Conservation (phyloP, 345 rosid genomes). For the Gossypium ekmanianum region DNA sequence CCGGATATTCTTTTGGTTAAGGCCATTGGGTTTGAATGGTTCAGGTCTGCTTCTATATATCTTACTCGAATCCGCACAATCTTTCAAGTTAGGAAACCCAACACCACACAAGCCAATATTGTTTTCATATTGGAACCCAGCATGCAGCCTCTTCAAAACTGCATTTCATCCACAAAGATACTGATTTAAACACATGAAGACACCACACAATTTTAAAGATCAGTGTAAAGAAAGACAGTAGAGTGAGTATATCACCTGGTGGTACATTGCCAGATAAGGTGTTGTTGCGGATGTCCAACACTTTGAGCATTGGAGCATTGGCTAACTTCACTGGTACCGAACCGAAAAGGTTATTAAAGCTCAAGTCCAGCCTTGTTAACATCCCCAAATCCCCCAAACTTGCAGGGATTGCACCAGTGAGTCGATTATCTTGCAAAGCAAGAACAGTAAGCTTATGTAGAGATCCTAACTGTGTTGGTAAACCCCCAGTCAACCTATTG, state of each 20-base stretch:
- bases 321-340: slow-evolving; percentile 72
- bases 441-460: slow-evolving; percentile 63
- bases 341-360: slow-evolving; percentile 82
- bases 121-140: slow-evolving; percentile 69
- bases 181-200: neutral
- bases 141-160: slow-evolving; percentile 69
- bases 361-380: slow-evolving; percentile 75
- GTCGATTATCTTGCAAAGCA: slow-evolving; percentile 68
- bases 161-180: slow-evolving; percentile 23
- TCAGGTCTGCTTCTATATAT: slow-evolving; percentile 50
- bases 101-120: slow-evolving; percentile 73
- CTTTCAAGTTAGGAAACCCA: slow-evolving; percentile 50
- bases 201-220: neutral
- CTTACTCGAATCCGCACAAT: slow-evolving; percentile 42
- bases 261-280: slow-evolving; percentile 82
- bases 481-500: slow-evolving; percentile 72
- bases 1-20: slow-evolving; percentile 45
- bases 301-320: slow-evolving; percentile 52
- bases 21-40: slow-evolving; percentile 51
- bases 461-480: slow-evolving; percentile 80
- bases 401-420: slow-evolving; percentile 92
- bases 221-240: neutral
- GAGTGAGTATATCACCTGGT: slow-evolving; percentile 41
- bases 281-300: slow-evolving; percentile 80
- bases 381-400: slow-evolving; percentile 63